Evolutionary conservation across 352 stramenopile genomes (phyloP).

Genomic region (Phytophthora aleatoria): DNA sequence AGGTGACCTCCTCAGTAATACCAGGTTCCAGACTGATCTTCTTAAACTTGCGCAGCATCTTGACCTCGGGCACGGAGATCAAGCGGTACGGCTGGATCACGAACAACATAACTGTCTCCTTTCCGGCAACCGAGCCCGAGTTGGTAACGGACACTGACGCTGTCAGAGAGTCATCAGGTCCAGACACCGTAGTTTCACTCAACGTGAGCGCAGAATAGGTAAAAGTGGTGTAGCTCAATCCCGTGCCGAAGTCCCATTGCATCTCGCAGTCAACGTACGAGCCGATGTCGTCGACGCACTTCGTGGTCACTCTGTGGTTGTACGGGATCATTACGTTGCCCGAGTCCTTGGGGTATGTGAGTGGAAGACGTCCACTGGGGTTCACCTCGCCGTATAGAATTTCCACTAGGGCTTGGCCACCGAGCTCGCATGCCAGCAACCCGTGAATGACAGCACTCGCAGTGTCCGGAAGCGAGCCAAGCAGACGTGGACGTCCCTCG

Average conservation of each 20-base stretch:
- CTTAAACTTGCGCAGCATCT: slow-evolving; percentile 80
- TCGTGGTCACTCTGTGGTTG: slow-evolving; percentile 68
- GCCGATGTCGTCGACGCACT: slow-evolving; percentile 38
- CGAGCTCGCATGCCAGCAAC: slow-evolving; percentile 73
- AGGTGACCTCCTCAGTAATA: slow-evolving; percentile 42
- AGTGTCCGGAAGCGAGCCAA: slow-evolving; percentile 45
- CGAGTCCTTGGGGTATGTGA: slow-evolving; percentile 81
- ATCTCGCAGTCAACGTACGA: slow-evolving; percentile 50
- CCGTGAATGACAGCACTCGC: slow-evolving; percentile 78
- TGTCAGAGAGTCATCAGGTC: slow-evolving; percentile 34
- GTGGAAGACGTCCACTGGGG: slow-evolving; percentile 78
- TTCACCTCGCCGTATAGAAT: slow-evolving; percentile 83
- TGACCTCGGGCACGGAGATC: slow-evolving; percentile 76
- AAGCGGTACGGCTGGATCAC: slow-evolving; percentile 65
- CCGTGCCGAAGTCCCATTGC: slow-evolving; percentile 71
- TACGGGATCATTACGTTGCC: slow-evolving; percentile 77
- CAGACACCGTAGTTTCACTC: slow-evolving; percentile 37
- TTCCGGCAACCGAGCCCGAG: slow-evolving; percentile 52
- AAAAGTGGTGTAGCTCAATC: slow-evolving; percentile 77
- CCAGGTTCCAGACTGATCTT: slow-evolving; percentile 69
- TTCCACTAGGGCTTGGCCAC: slow-evolving; percentile 82
- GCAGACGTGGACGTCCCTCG: slow-evolving; percentile 74
- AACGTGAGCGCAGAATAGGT: slow-evolving; percentile 53
- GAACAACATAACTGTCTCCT: slow-evolving; percentile 84
- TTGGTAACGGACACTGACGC: slow-evolving; percentile 77